phyloP scores from a whole-genome alignment of 805 yeast genomes.

The Kodamaea nitidulidarum region DNA sequence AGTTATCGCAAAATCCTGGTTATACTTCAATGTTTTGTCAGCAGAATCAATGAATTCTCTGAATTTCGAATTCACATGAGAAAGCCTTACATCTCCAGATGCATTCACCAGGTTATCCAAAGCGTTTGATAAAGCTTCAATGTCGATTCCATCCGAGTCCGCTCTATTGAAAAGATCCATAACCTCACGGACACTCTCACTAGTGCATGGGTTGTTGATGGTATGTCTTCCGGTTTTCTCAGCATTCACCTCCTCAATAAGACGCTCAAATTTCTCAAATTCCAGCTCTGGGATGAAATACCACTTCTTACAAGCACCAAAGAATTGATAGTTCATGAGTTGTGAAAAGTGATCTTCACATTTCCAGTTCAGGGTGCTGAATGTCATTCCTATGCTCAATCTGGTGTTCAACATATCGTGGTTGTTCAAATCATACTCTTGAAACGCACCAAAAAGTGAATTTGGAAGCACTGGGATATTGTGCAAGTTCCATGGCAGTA shows the following conservation, averaged over 20 bases:
- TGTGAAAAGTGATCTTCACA: conserved; percentile 60
- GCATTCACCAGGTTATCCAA: conserved; percentile 31
- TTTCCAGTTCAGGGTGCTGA: conserved; percentile 54
- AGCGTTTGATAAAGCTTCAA: conserved; percentile 26
- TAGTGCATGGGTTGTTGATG: conserved; percentile 15
- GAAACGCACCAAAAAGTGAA: conserved; percentile 43
- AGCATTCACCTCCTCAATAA: conserved; percentile 23
- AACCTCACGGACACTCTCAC: conserved; percentile 15
- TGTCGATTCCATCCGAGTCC: conserved; percentile 12
- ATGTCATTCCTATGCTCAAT: conserved; percentile 51
- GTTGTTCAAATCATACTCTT: conserved; percentile 42
- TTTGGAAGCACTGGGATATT: conserved; percentile 49
- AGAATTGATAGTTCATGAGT: conserved; percentile 47
- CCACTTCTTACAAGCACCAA: conserved; percentile 57
- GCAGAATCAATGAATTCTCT: conserved; percentile 16
- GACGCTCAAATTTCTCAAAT: conserved; percentile 46
- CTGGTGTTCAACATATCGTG: conserved; percentile 41
- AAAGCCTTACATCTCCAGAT: conserved; percentile 25
- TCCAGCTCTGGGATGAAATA: conserved; percentile 59
- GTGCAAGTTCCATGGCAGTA: conserved; percentile 55
- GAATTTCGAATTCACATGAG: conserved; percentile 22
- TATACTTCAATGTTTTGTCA: conserved; percentile 16
- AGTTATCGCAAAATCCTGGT: conserved; percentile 46
- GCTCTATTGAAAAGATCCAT: conserved; percentile 1
- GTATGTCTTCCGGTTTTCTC: conserved; percentile 8